Evolutionary conservation across 148 eudicot species (phyloP).

Genomic region (Amaranthus hypochondriacus): DNA sequence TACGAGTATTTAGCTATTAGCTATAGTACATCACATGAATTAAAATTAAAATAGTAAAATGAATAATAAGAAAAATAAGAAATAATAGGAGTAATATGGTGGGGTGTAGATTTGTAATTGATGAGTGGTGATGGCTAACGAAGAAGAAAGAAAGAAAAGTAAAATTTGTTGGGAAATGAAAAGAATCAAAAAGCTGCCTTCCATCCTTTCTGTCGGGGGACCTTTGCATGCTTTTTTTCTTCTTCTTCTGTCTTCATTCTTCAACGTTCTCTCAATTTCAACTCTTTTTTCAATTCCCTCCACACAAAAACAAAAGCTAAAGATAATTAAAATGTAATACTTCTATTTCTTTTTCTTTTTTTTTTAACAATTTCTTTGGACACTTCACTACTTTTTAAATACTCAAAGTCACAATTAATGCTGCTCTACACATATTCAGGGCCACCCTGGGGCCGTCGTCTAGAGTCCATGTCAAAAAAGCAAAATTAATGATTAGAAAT

Average conservation of each 20-base stretch:
- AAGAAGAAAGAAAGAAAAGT: conserved; percentile 21
- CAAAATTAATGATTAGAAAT: too few species aligned
- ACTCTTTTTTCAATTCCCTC: neutral
- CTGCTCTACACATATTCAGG: too few species aligned
- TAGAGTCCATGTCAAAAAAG: too few species aligned
- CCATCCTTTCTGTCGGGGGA: conserved; percentile 70
- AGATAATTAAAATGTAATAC: neutral
- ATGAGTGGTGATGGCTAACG: neutral
- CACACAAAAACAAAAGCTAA: neutral
- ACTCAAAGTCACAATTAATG: too few species aligned
- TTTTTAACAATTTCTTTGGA: neutral
- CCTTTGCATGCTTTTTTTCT: conserved; percentile 27
- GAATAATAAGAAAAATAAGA: too few species aligned
- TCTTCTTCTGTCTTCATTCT: neutral
- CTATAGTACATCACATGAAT: too few species aligned
- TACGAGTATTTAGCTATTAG: neutral
- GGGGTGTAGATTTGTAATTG: neutral
- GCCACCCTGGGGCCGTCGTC: too few species aligned
- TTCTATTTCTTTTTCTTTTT: neutral
- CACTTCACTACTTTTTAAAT: neutral
- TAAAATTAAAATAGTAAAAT: too few species aligned
- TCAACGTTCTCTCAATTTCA: neutral
- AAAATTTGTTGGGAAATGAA: conserved; percentile 60
- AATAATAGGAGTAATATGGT: too few species aligned
- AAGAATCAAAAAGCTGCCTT: conserved; percentile 50